phyloP scores from a whole-genome alignment of 2,329 filamentous ascomycete species.

The Cercospora canescens region DNA sequence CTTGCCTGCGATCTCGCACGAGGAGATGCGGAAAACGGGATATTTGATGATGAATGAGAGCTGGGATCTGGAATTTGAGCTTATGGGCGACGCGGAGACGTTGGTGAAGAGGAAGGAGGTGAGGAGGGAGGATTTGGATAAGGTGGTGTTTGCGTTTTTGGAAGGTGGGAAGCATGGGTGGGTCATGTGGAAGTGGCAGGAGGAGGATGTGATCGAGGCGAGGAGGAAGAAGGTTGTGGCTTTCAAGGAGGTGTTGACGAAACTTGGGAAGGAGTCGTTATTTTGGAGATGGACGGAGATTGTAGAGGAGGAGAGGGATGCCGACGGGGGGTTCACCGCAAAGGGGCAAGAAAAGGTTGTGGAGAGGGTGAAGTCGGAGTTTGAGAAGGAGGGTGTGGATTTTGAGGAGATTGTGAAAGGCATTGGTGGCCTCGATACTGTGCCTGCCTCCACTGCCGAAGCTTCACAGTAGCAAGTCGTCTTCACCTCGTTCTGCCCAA shows the following conservation, averaged over 20 bases:
- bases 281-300: constrained; percentile 94
- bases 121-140: constrained; percentile 66
- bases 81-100: constrained; percentile 72
- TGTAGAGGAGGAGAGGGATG: constrained; percentile 81
- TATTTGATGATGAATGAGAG: constrained; percentile 81
- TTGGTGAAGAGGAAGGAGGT: constrained; percentile 64
- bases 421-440: constrained; percentile 61
- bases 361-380: constrained; percentile 72
- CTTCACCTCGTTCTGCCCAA: neutral
- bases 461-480: neutral
- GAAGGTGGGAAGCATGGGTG: constrained; percentile 61
- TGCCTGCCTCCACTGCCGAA: constrained; percentile 45
- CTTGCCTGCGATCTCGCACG: constrained; percentile 66
- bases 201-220: constrained; percentile 58
- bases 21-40: constrained; percentile 76
- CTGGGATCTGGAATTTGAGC: constrained; percentile 84
- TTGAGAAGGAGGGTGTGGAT: constrained; percentile 72
- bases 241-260: constrained; percentile 74
- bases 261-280: constrained; percentile 79
- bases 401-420: constrained; percentile 79
- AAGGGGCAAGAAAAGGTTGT: constrained; percentile 73
- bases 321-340: constrained; percentile 73
- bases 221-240: constrained; percentile 72
- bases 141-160: constrained; percentile 68
- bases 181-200: constrained; percentile 50